phyloP scores from a whole-genome alignment of 441 rosid species.

The Hura crepitans region DNA sequence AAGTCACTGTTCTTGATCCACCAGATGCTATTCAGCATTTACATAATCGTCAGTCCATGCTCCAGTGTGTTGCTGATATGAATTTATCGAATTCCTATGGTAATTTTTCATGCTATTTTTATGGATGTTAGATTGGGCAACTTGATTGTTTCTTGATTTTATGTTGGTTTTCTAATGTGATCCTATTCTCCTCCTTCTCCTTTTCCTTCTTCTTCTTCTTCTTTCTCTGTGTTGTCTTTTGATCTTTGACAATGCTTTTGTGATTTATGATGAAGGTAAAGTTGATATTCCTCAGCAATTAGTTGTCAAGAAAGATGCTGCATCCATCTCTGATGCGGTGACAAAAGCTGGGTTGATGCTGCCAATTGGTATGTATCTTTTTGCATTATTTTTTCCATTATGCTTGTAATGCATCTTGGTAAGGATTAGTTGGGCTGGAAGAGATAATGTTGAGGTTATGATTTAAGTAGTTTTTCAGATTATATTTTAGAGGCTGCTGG shows the following conservation, averaged over 20 bases:
- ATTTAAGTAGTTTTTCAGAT: neutral
- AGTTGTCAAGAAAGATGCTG: slow-evolving; percentile 66
- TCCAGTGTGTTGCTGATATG: slow-evolving; percentile 80
- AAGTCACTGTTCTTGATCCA: slow-evolving; percentile 89
- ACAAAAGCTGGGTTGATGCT: slow-evolving; percentile 60
- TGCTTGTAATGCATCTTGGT: neutral
- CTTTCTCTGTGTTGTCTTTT: no score
- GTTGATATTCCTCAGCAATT: slow-evolving; percentile 71
- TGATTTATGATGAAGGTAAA: slow-evolving; percentile 47
- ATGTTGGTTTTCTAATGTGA: neutral
- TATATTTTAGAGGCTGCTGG: neutral
- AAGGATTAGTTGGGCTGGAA: slow-evolving; percentile 7
- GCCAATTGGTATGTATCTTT: slow-evolving; percentile 56
- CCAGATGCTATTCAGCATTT: slow-evolving; percentile 84
- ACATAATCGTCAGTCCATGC: slow-evolving; percentile 85
- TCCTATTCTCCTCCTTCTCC: neutral
- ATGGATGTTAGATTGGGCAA: neutral
- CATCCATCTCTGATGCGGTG: slow-evolving; percentile 65
- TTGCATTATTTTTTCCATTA: neutral
- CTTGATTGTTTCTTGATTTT: neutral
- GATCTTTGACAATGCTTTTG: neutral
- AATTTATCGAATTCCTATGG: slow-evolving; percentile 60
- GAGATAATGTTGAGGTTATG: neutral
- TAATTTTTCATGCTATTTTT: slow-evolving; percentile 21
- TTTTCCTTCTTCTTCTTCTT: no score